Conservation (phyloP, 2,329 filamentous ascomycete genomes). For the Teratosphaeria gauchensis region DNA sequence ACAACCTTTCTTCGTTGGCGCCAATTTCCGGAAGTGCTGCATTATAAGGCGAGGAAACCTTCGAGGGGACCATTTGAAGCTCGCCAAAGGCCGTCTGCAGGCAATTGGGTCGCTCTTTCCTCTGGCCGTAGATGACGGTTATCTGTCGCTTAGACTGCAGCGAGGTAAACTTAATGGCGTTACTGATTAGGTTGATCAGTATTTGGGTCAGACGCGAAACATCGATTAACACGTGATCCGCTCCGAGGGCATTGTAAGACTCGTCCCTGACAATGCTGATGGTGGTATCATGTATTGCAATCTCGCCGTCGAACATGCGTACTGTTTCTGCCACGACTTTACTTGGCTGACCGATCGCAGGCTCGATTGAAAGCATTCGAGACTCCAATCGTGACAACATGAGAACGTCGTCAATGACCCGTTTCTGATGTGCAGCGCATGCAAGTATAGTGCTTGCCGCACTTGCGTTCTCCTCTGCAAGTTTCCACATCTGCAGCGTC, state of each 20-base stretch:
- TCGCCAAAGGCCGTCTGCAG: slow-evolving; percentile 6
- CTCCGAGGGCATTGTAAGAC: slow-evolving; percentile 3
- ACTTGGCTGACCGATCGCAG: slow-evolving; percentile 25
- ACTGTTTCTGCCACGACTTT: slow-evolving; percentile 26
- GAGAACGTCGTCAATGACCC: slow-evolving; percentile 36
- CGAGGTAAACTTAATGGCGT: slow-evolving; percentile 33
- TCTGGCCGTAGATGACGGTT: slow-evolving; percentile 5
- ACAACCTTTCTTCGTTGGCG: slow-evolving; percentile 23
- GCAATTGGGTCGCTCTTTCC: not conserved
- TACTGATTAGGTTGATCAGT: slow-evolving; percentile 28
- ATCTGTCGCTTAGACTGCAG: slow-evolving; percentile 2
- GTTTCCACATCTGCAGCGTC: not conserved
- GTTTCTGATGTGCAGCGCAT: slow-evolving; percentile 13
- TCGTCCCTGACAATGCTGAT: slow-evolving; percentile 4
- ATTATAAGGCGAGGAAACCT: slow-evolving; percentile 1
- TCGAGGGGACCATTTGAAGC: slow-evolving; percentile 6
- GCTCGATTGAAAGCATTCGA: slow-evolving; percentile 28
- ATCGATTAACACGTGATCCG: slow-evolving; percentile 22
- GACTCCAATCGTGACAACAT: slow-evolving; percentile 32
- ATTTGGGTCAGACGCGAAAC: slow-evolving; percentile 23
- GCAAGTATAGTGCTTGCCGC: slow-evolving; percentile 23
- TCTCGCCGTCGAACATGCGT: slow-evolving; percentile 30
- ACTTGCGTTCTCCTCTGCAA: slow-evolving; percentile 10
- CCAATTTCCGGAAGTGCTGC: not conserved
- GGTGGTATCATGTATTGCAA: slow-evolving; percentile 25